Percentiles rank a stretch among this genome's conserved stretches.
These are phyloP conservation scores for Tolypocladium amazonense DNA, from an alignment of 2,329 filamentous ascomycete genomes.

Conservation along the genomic window DNA sequence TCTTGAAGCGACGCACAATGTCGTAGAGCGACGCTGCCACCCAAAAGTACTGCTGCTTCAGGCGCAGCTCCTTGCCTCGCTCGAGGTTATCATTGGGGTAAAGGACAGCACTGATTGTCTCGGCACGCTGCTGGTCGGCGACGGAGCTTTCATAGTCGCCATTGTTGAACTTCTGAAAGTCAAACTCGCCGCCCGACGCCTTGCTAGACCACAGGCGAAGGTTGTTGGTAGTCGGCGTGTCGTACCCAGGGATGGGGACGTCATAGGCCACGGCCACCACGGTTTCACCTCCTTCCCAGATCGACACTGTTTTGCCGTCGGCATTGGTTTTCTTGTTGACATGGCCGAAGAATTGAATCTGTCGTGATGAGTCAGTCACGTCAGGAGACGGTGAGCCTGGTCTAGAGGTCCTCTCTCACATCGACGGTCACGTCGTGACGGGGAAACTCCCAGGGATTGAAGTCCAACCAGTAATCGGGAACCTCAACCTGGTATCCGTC, in stretches of 20 bases:
- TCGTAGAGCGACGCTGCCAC: slow-evolving; percentile 93
- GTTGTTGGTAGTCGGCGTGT: slow-evolving; percentile 89
- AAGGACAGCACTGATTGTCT: slow-evolving; percentile 94
- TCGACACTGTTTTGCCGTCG: slow-evolving; percentile 60
- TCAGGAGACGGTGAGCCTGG: not conserved
- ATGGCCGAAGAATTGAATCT: slow-evolving; percentile 88
- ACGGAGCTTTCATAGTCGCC: slow-evolving; percentile 98
- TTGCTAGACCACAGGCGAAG: slow-evolving; percentile 96
- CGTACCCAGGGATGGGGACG: slow-evolving; percentile 82
- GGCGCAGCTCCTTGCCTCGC: slow-evolving; percentile 85
- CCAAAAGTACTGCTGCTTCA: slow-evolving; percentile 99
- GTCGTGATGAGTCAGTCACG: not conserved
- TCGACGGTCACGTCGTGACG: slow-evolving; percentile 92
- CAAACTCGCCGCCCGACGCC: slow-evolving; percentile 91
- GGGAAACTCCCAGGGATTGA: slow-evolving; percentile 98
- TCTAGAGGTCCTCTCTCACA: slow-evolving; percentile 31
- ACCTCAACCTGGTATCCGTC: slow-evolving; percentile 97
- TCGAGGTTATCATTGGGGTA: slow-evolving; percentile 98
- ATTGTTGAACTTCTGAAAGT: slow-evolving; percentile 99
- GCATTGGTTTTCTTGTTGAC: slow-evolving; percentile 68
- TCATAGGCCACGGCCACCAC: slow-evolving; percentile 92
- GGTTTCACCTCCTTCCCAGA: slow-evolving; percentile 89
- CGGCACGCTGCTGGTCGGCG: slow-evolving; percentile 95
- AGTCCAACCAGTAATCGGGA: slow-evolving; percentile 98
- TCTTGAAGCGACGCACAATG: slow-evolving; percentile 97